Percentiles rank a stretch among this genome's conserved stretches.
These are phyloP conservation scores for Hymenoscyphus scutula DNA, from an alignment of 2,329 filamentous ascomycete species.

Conservation along the genomic window DNA sequence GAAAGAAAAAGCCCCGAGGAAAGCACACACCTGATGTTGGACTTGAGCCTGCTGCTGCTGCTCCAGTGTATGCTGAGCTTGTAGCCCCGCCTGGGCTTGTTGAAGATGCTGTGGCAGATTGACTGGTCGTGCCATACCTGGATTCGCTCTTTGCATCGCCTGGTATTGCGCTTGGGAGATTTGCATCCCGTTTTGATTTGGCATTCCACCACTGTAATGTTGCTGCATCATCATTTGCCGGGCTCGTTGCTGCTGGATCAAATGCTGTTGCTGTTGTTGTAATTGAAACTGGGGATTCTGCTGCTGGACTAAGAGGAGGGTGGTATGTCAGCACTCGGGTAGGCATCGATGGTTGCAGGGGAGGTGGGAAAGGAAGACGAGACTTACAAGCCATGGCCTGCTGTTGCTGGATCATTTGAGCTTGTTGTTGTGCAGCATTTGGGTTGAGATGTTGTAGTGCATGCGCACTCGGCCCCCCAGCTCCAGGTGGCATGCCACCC, in stretches of 20 bases:
- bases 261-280: constrained; percentile 53
- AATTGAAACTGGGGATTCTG: constrained; percentile 37
- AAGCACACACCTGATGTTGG: constrained; percentile 29
- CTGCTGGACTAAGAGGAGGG: constrained; percentile 23
- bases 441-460: constrained; percentile 71
- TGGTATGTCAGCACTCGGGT: constrained; percentile 23
- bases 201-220: constrained; percentile 53
- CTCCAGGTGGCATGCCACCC: constrained; percentile 70
- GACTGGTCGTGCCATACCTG: constrained; percentile 43
- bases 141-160: constrained; percentile 47
- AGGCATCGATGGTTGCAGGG: neutral
- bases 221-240: constrained; percentile 54
- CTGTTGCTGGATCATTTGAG: constrained; percentile 40
- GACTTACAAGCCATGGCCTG: constrained; percentile 29
- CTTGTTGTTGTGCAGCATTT: constrained; percentile 29
- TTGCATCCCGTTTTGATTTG: constrained; percentile 52
- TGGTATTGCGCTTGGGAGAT: constrained; percentile 53
- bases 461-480: constrained; percentile 57
- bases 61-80: constrained; percentile 40
- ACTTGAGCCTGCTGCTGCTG: constrained; percentile 41
- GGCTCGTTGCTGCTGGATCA: constrained; percentile 47
- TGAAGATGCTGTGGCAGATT: constrained; percentile 46
- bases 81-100: constrained; percentile 37
- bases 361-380: constrained; percentile 6
- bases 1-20: neutral